Base-by-base conservation (phyloP, 495 filamentous ascomycete species). In the Aspergillus sclerotioniger region DNA sequence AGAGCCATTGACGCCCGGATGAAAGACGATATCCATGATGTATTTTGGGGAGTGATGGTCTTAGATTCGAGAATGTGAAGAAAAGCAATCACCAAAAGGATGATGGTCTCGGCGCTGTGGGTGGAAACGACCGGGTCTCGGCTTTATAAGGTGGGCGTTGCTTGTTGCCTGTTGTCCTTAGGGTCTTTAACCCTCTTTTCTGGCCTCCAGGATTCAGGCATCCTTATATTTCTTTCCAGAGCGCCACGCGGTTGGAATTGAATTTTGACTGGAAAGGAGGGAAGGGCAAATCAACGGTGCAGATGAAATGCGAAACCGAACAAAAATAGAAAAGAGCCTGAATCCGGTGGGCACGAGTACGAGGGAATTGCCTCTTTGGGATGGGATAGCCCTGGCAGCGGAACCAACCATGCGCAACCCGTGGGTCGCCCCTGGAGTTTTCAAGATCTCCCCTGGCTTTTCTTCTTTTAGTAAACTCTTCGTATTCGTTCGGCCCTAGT, bases 11-110 rank as follows among this genome's bases (percentile, higher is more conserved):
- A 63, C 53, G 57, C 67, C 68, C 5, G 63, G 56, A 43, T 73
- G 70, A 54, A 56, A 71, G 37, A 64, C 66, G 54, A 75, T 69
- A 44, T 75, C 72, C 72, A 75, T 75, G 19, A 46, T 61, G 39
- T 16, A 1, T 19, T 29, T n/a, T 12, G 33, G 7, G 13, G 33
- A n/a, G n/a, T n/a, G n/a, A n/a, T n/a, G n/a, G n/a, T n/a, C n/a
- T n/a, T n/a, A n/a, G n/a, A n/a, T n/a, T n/a, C n/a, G n/a, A n/a
- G n/a, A n/a, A n/a, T n/a, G n/a, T n/a, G n/a, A n/a, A n/a, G n/a
- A n/a, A n/a, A n/a, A n/a, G n/a, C n/a, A n/a, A n/a, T n/a, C n/a
- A n/a, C n/a, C n/a, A 35, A 47, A 21, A 57, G 12, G 43, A 39
- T 51, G 19, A 16, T 33, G 19, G n/a, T 43, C 19, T 33, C 31